These are phyloP conservation scores for Phytopythium delawarense DNA, from an alignment of 352 stramenopile species.

Conservation along the genomic window DNA sequence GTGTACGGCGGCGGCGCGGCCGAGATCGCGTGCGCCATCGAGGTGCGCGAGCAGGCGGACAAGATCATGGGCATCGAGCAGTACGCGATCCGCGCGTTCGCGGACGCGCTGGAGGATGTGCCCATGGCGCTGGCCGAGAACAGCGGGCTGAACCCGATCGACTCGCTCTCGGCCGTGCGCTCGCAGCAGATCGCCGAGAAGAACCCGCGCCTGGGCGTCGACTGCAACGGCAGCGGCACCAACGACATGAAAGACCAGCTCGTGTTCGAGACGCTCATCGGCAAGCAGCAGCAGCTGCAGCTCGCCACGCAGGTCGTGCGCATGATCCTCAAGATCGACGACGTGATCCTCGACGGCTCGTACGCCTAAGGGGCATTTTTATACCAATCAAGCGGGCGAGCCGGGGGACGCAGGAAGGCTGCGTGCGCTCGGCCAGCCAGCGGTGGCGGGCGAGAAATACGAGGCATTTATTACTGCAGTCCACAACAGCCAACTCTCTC, in stretches of 20 bases:
- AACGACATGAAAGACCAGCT: slow-evolving; percentile 98
- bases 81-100: slow-evolving; percentile 99
- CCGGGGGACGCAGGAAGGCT: too few species aligned
- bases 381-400: too few species aligned
- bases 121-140: slow-evolving; percentile 99
- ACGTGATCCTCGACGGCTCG: slow-evolving; percentile 96
- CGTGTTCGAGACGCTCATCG: slow-evolving; percentile 99
- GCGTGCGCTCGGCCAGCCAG: too few species aligned
- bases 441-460: too few species aligned
- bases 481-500: too few species aligned
- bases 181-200: slow-evolving; percentile 92
- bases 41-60: slow-evolving; percentile 88
- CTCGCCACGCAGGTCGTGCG: slow-evolving; percentile 99
- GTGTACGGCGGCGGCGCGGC: slow-evolving; percentile 98
- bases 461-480: too few species aligned
- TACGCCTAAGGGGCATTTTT: slow-evolving; percentile 56
- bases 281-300: slow-evolving; percentile 99
- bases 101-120: slow-evolving; percentile 98
- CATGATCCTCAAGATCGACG: slow-evolving; percentile 99
- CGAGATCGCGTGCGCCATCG: slow-evolving; percentile 98
- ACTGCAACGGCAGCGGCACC: slow-evolving; percentile 93
- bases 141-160: slow-evolving; percentile 96
- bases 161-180: slow-evolving; percentile 97
- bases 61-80: slow-evolving; percentile 86
- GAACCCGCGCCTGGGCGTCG: slow-evolving; percentile 95